Percentiles rank a stretch among this genome's conserved stretches.
These are phyloP conservation scores for Prunella vulgaris DNA, from an alignment of 257 asterid genomes.

Conservation along the genomic window DNA sequence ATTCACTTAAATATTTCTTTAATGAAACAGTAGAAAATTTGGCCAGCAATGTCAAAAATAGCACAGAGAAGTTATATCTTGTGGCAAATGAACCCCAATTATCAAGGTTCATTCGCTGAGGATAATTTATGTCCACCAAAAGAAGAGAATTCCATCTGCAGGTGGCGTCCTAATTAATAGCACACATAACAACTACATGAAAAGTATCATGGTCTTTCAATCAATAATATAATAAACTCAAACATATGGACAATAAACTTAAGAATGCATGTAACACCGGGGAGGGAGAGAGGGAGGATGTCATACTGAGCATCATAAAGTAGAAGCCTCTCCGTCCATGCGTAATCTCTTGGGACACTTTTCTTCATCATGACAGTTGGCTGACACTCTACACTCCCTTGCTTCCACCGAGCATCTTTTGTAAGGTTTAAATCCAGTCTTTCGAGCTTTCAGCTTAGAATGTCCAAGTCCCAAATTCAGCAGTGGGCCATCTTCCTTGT, in stretches of 20 bases:
- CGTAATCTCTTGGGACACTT: constrained; percentile 77
- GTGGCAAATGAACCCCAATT: constrained; percentile 7
- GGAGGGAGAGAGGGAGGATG: constrained; percentile 19
- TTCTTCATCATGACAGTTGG: constrained; percentile 53
- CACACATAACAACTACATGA: constrained; percentile 35
- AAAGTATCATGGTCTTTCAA: constrained; percentile 29
- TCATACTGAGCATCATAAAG: constrained; percentile 28
- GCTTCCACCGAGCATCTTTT: constrained; percentile 93
- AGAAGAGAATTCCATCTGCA: constrained; percentile 32
- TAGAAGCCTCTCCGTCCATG: constrained; percentile 58
- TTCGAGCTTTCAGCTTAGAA: constrained; percentile 46
- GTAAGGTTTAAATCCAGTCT: constrained; percentile 90
- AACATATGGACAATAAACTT: constrained; percentile 28
- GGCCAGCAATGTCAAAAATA: neutral
- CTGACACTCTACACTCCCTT: constrained; percentile 46
- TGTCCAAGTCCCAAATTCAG: constrained; percentile 42
- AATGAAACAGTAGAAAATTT: neutral
- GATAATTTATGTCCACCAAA: constrained; percentile 30
- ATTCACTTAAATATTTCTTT: neutral
- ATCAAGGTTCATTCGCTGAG: constrained; percentile 27
- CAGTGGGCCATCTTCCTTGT: constrained; percentile 36
- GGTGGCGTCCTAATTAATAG: constrained; percentile 24
- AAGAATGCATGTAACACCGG: constrained; percentile 27
- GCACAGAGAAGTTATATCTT: neutral
- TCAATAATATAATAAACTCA: constrained; percentile 26